phyloP scores from a whole-genome alignment of 306 rosid genomes.

The Inga oerstediana region DNA sequence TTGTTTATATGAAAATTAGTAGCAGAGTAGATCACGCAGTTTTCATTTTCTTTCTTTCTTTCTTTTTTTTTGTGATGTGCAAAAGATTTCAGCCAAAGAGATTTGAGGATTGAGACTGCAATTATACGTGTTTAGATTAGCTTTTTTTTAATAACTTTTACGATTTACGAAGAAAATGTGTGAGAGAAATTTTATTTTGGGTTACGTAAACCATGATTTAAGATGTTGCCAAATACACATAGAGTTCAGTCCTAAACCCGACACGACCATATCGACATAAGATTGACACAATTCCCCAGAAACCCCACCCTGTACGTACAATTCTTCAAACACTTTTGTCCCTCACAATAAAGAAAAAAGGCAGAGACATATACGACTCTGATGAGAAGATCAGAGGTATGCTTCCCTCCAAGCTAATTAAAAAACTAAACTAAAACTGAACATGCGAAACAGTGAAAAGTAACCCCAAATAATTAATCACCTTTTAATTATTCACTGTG shows the following conservation, averaged over 20 bases:
- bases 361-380: neutral
- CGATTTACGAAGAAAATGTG: too few species aligned
- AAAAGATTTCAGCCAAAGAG: neutral
- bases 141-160: too few species aligned
- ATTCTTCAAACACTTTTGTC: slow-evolving; percentile 26
- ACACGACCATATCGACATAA: slow-evolving; percentile 36
- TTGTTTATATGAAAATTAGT: neutral
- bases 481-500: neutral
- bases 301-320: slow-evolving; percentile 39
- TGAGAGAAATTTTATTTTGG: too few species aligned
- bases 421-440: neutral
- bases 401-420: slow-evolving; percentile 20
- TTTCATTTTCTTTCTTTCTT: neutral
- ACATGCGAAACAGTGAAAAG: slow-evolving; percentile 8
- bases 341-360: slow-evolving; percentile 20
- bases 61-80: neutral
- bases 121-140: too few species aligned
- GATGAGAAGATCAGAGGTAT: slow-evolving; percentile 8
- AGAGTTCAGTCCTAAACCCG: neutral
- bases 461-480: neutral
- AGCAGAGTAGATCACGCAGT: slow-evolving; percentile 30
- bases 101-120: slow-evolving; percentile 7
- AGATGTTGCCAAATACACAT: too few species aligned
- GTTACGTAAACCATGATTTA: too few species aligned
- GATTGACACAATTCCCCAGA: slow-evolving; percentile 42